phyloP scores from a whole-genome alignment of 306 rosid genomes.

The Quercus suber region DNA sequence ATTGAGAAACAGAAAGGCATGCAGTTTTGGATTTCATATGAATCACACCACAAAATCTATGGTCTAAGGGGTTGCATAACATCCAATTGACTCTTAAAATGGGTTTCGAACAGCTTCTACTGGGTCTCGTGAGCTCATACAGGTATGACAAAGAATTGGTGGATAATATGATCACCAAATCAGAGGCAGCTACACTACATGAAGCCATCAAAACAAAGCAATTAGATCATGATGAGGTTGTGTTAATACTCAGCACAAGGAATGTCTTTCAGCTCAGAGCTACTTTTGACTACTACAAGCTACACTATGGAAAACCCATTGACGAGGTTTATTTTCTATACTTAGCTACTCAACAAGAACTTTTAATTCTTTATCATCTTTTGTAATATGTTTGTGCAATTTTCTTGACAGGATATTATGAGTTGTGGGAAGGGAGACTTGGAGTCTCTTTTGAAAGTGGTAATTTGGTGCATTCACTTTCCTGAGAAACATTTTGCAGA shows the following conservation, averaged over 20 bases:
- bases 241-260: slow-evolving; percentile 80
- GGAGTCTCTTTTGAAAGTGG: slow-evolving; percentile 45
- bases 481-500: slow-evolving; percentile 89
- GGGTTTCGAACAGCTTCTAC: slow-evolving; percentile 56
- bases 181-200: slow-evolving; percentile 63
- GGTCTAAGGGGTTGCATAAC: slow-evolving; percentile 1
- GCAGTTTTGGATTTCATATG: background rate
- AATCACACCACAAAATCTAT: background rate
- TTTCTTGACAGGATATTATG: slow-evolving; percentile 54
- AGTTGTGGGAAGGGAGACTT: slow-evolving; percentile 55
- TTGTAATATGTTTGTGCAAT: slow-evolving; percentile 4
- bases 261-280: slow-evolving; percentile 77
- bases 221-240: slow-evolving; percentile 54
- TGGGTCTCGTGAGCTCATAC: slow-evolving; percentile 74
- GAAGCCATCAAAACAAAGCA: slow-evolving; percentile 59
- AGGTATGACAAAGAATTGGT: slow-evolving; percentile 69
- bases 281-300: slow-evolving; percentile 66
- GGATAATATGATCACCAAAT: slow-evolving; percentile 43
- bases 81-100: slow-evolving; percentile 9
- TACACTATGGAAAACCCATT: slow-evolving; percentile 50
- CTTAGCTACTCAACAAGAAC: background rate
- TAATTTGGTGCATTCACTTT: slow-evolving; percentile 55
- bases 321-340: slow-evolving; percentile 52
- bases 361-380: background rate
- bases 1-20: background rate